Evolutionary conservation across 1,284 basidiomycete species (phyloP).

Genomic region (Erythrobasidium hasegawianum): DNA sequence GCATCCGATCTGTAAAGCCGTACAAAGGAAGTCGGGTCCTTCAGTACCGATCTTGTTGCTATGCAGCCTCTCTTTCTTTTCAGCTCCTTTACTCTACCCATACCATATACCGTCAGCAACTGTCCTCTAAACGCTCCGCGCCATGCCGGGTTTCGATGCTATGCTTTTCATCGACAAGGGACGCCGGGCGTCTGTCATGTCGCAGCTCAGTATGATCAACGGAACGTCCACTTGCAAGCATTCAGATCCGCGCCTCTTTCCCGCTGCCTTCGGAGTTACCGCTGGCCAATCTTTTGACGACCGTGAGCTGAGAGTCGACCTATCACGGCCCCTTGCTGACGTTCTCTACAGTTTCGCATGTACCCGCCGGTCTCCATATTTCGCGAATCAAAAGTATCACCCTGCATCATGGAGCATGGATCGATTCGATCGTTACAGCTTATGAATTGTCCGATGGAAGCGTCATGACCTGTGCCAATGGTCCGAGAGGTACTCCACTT

Average conservation of each 20-base stretch:
- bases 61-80: no score
- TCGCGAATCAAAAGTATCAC: constrained; percentile 16
- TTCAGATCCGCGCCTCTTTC: constrained; percentile 11
- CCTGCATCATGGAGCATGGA: constrained; percentile 24
- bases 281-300: constrained; percentile 26
- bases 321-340: no score
- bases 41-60: no score
- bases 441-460: constrained; percentile 21
- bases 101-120: no score
- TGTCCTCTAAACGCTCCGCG: not conserved
- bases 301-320: no score
- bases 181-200: constrained; percentile 2
- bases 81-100: no score
- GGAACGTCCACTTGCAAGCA: not conserved
- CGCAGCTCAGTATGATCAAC: constrained; percentile 1
- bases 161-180: not conserved
- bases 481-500: constrained; percentile 12
- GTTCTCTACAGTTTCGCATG: not conserved
- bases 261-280: constrained; percentile 26
- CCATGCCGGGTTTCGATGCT: constrained; percentile 2
- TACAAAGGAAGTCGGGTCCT: no score
- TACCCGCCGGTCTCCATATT: constrained; percentile 5
- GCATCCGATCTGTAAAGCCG: no score
- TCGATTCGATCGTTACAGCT: constrained; percentile 19
- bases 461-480: constrained; percentile 11